Evolutionary conservation across 176 grass and related monocot species (phyloP).

Genomic region (Saccharum officinarum): DNA sequence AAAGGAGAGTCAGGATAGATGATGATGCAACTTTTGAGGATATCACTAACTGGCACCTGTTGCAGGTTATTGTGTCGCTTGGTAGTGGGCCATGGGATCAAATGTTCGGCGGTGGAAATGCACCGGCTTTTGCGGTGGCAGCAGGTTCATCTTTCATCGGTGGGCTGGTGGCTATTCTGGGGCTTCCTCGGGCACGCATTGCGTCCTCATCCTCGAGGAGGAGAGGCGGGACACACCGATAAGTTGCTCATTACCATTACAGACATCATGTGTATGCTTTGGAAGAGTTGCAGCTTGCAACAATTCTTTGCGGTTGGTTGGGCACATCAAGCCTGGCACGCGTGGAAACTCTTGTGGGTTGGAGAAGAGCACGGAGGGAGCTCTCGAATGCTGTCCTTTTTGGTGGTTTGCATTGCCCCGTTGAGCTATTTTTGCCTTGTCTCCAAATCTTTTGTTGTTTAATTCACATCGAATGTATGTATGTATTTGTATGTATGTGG

Average conservation of each 20-base stretch:
- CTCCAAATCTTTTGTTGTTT: neutral
- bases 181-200: slow-evolving; percentile 58
- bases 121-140: slow-evolving; percentile 77
- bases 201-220: slow-evolving; percentile 45
- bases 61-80: slow-evolving; percentile 77
- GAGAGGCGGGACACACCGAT: slow-evolving; percentile 38
- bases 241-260: neutral
- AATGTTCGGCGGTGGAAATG: slow-evolving; percentile 83
- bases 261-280: slow-evolving; percentile 8
- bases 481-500: neutral
- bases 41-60: neutral
- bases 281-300: slow-evolving; percentile 25
- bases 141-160: slow-evolving; percentile 63
- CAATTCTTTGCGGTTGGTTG: slow-evolving; percentile 50
- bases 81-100: slow-evolving; percentile 80
- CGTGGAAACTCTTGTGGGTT: neutral
- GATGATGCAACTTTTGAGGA: neutral
- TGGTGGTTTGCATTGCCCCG: neutral
- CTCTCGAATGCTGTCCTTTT: neutral
- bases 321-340: neutral
- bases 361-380: neutral
- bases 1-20: too few relatives aligned
- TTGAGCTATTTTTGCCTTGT: slow-evolving; percentile 25
- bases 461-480: neutral
- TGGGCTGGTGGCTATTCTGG: slow-evolving; percentile 85